phyloP scores from a whole-genome alignment of 768 basidiomycete genomes.

The Leucosporidium creatinivorum region DNA sequence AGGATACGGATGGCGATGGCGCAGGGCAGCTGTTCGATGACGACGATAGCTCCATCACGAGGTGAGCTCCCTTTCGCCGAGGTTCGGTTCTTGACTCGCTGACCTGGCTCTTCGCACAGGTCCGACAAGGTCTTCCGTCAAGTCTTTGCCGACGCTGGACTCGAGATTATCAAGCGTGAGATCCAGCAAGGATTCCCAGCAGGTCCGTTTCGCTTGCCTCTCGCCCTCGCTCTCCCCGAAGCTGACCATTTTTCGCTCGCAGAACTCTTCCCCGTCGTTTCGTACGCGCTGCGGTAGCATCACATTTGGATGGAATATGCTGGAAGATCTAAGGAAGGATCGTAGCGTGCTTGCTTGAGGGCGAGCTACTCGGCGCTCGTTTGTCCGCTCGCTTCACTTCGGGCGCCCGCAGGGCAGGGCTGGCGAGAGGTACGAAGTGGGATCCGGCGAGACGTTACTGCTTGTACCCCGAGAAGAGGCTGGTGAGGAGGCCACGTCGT shows the following conservation, averaged over 20 bases:
- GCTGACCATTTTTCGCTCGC: background rate
- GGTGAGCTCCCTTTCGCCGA: slow-evolving; percentile 47
- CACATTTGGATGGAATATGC: too few relatives aligned
- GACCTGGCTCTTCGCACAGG: slow-evolving; percentile 45
- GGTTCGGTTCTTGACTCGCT: background rate
- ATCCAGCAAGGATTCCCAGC: slow-evolving; percentile 75
- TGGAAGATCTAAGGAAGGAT: too few relatives aligned
- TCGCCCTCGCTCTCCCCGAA: background rate
- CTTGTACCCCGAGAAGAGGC: too few relatives aligned
- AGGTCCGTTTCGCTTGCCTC: slow-evolving; percentile 5
- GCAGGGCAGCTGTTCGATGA: slow-evolving; percentile 64
- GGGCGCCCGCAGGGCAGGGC: too few relatives aligned
- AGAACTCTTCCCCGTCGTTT: slow-evolving; percentile 32
- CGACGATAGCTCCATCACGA: slow-evolving; percentile 80
- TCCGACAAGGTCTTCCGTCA: slow-evolving; percentile 72
- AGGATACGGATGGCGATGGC: slow-evolving; percentile 51
- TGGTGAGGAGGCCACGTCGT: too few relatives aligned
- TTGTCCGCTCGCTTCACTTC: too few relatives aligned
- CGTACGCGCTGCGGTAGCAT: slow-evolving; percentile 12
- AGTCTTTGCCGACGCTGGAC: slow-evolving; percentile 64
- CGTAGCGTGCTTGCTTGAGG: too few relatives aligned
- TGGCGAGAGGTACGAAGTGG: too few relatives aligned
- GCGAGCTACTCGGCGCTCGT: too few relatives aligned
- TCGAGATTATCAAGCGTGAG: slow-evolving; percentile 63
- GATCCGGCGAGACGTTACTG: too few relatives aligned